Evolutionary conservation across 768 basidiomycete species (phyloP), one percentile per base, ranked within the genome.

Genomic region (Sutorius australiensis): DNA sequence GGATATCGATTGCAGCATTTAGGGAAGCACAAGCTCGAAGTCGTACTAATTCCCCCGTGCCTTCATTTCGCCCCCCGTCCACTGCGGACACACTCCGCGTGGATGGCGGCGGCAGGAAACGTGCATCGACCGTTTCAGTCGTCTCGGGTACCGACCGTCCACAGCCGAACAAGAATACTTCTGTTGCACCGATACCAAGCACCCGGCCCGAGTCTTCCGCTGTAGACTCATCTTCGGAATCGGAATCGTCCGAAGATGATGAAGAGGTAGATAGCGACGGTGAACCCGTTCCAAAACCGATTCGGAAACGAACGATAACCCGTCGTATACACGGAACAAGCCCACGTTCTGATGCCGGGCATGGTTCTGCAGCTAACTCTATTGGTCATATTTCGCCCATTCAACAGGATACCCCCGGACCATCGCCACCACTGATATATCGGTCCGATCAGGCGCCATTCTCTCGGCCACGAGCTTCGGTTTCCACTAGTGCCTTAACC

Each of bases 1-100:
- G 87, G 48, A 90, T 91, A 24, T 86, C 86, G 8, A 84, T 91
- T 31, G 89, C 87, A 3, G 89, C 89, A 3, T 91, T 91, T 64
- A 80, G 86, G 49, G 88, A 90, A 72, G 86, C 80, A 17, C 86
- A 88, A 51, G 84, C 87, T 5, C 73, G 87, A 38, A 76, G 83
- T 58, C 67, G 75, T 27, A 76, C 84, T 12, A 80, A 78, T 48
- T 87, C 85, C 0, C 86, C 87, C 10, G 75, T 69, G 0, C 79
- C 83, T 30, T 80, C 74, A 33, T 74, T 73, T 58, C 75, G 71
- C 42, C 77, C 73, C 11, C 73, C 74, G 30, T 74, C 70, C 3
- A 45, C 62, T 16, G 52, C 62, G 34, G 70, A 72, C 37, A 66
- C 63, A 6, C 61, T 69, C 33, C 69, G 71, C 17, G 41, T 58